Evolutionary conservation across 768 basidiomycete species (phyloP), one percentile per base, ranked within the genome.

Genomic region (Lanmaoa pseudosensibilis): DNA sequence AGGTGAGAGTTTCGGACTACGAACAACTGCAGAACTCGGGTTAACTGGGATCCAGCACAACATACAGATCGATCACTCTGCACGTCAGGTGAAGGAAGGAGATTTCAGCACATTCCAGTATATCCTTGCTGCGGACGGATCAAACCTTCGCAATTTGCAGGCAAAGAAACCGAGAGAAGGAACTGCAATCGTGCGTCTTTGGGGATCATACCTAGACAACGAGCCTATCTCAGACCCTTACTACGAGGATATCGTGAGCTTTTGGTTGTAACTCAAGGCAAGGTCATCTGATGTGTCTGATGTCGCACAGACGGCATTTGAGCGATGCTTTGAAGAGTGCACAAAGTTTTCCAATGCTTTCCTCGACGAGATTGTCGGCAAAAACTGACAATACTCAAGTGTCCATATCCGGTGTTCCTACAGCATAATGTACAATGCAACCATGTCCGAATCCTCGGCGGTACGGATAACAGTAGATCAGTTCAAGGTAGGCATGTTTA

Each of bases 211-310:
- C 67, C 72, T 85, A 6, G 88, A 90, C 66, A 75, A 77, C 46
- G 80, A 80, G 64, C 78, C 85, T 18, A 93, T 97, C 58, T 77
- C 79, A 12, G 94, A 96, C 69, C 94, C 94, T 6, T 96, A 94
- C 70, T 94, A 91, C 58, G 89, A 86, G 13, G 83, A 83, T 34
- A 74, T 77, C 32, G 85, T 87, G 68, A 66, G 83, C 72, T 16
- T 39, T 40, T 47, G 8, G 36, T 52, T 40, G 34, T 11, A 34
- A 11, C 50, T 19, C 40, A 10, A 19, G 50, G 39, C 21, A 46
- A 57, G 41, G n/a, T n/a, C n/a, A 18, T 54, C 54, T 62, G 43
- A 57, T 37, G 5, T 41, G 27, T 25, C 16, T 50, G 13, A n/a
- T n/a, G 13, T 52, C 13, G 36, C 21, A 48, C 63, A 88, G 86